Conservation (phyloP, 371 early-diverging fungal genomes). For the Mucor plumbeus region DNA sequence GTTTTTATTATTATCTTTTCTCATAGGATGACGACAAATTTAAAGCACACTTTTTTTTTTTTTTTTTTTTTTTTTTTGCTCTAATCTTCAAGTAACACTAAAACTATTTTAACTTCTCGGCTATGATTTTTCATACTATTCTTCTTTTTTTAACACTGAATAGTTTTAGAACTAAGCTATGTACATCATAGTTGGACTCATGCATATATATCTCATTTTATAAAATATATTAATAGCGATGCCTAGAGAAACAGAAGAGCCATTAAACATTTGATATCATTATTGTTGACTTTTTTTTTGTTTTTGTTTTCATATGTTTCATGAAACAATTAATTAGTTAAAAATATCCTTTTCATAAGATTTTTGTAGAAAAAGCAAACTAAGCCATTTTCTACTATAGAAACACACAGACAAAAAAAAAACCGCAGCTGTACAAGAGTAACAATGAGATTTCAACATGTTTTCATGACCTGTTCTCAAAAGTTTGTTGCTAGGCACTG, state of each 20-base stretch:
- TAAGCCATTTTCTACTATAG: not conserved
- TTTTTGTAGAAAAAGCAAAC: not conserved
- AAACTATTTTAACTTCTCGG: not conserved
- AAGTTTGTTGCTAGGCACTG: not conserved
- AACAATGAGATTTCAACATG: constrained; percentile 5
- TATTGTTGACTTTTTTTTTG: not conserved
- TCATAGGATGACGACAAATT: not conserved
- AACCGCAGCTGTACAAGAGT: constrained; percentile 2
- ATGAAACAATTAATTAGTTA: not conserved
- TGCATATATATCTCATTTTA: not conserved
- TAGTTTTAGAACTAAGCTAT: not conserved
- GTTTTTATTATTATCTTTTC: not conserved
- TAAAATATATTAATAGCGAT: not conserved
- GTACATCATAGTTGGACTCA: not conserved
- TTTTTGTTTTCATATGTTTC: not conserved
- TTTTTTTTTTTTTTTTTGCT: not conserved
- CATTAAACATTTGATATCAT: too few species aligned
- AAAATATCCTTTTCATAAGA: not conserved
- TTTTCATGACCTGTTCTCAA: not conserved
- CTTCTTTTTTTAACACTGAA: too few species aligned
- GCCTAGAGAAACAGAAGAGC: not conserved
- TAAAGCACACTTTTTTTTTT: not conserved
- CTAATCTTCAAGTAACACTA: not conserved
- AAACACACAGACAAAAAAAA: constrained; percentile 3
- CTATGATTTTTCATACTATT: too few species aligned